Evolutionary conservation across 768 basidiomycete species (phyloP), one percentile per base, ranked within the genome.

Genomic region (Amanita pseudoporphyria): DNA sequence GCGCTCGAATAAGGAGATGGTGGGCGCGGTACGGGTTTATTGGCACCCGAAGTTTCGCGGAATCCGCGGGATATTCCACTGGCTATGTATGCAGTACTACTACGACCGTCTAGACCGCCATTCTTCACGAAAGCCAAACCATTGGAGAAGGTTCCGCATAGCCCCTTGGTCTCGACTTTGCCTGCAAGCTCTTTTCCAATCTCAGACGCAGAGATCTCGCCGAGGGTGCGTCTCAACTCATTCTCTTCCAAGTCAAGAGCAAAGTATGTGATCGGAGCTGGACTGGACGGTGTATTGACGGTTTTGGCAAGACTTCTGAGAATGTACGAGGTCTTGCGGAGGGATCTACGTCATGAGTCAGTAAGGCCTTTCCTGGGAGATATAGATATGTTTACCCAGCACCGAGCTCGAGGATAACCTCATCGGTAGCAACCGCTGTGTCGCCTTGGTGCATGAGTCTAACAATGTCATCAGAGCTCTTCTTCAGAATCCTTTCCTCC

Each of bases 221-320:
- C 67, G 21, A 98, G 76, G 6, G 90, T 87, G 30, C 91, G 82
- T 51, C 81, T 76, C 21, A 98, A 80, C 60, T 96, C 93, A 42
- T 76, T 79, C 56, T 84, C 74, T 63, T 96, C 92, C 26, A 98
- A 80, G 61, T 98, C 96, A 46, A 99, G 85, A 16, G 95, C 92
- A 68, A 87, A 90, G 62, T 93, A 94, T 1, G 79, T 86, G 58
- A 86, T 79, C 1, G 82, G 78, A 2, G 79, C 66, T 1, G 61
- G 56, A 1, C 62, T 48, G 9, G 60, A 61, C 4, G 57, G 53
- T 16, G 59, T 60, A 16, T 71, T 60, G 6, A 81, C 73, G 13
- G 79, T 63, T 24, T 68, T 68, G 14, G 90, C 78, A 14, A 94
- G 69, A 1, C 86, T 84, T 18, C 69, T 71, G 19, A 96, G 73